phyloP scores from a whole-genome alignment of 805 yeast genomes.

The Aciculoconidium aculeatum region DNA sequence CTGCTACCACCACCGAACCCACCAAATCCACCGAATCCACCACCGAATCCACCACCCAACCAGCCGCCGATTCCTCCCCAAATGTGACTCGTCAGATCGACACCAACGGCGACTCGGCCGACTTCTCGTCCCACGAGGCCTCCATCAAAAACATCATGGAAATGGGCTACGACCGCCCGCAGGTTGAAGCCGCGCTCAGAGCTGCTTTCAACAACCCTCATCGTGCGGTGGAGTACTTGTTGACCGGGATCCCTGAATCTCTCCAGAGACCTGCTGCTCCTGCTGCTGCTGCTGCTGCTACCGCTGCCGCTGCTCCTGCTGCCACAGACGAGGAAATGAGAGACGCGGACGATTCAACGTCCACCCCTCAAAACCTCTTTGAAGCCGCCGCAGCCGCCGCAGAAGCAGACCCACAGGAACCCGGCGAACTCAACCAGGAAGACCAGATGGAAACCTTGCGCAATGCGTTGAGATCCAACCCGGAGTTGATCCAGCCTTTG shows the following conservation, averaged over 20 bases:
- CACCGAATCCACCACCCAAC: constrained; percentile 13
- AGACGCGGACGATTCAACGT: constrained; percentile 24
- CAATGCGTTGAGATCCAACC: constrained; percentile 75
- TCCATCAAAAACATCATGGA: constrained; percentile 82
- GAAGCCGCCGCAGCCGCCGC: constrained; percentile 43
- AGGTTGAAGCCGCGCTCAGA: constrained; percentile 84
- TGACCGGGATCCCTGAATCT: constrained; percentile 82
- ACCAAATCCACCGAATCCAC: constrained; percentile 12
- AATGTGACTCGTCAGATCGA: no score
- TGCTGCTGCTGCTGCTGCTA: constrained; percentile 5
- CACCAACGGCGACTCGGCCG: constrained; percentile 13
- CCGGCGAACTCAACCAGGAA: constrained; percentile 38
- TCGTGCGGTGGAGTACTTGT: constrained; percentile 91
- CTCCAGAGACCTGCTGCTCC: constrained; percentile 33
- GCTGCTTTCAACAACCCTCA: constrained; percentile 98
- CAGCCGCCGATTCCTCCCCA: constrained; percentile 11
- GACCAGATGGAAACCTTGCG: constrained; percentile 55
- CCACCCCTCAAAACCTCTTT: constrained; percentile 44
- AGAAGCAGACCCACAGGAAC: constrained; percentile 20
- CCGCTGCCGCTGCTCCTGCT: constrained; percentile 11
- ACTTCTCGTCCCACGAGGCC: no score
- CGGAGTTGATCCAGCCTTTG: constrained; percentile 80
- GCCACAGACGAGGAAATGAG: constrained; percentile 20
- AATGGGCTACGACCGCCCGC: constrained; percentile 89
- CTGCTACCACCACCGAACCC: constrained; percentile 18